Conservation (phyloP, 495 filamentous ascomycete species). For the Pseudotulostoma volvatum region DNA sequence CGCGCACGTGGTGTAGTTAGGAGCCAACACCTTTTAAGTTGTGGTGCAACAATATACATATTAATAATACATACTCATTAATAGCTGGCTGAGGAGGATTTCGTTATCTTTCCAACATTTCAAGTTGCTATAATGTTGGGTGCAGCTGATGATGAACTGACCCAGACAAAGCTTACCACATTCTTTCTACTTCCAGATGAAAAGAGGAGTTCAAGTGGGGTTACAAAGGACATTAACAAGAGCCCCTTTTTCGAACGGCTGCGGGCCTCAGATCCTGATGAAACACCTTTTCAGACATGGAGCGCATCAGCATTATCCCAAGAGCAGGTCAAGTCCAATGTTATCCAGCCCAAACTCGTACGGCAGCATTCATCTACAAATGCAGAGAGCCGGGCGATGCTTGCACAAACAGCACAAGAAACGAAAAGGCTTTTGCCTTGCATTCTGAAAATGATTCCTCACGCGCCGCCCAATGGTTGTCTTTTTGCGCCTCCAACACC, state of each 20-base stretch:
- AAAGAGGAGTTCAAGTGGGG: background rate
- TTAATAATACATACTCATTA: too few relatives aligned
- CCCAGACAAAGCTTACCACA: background rate
- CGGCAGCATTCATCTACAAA: background rate
- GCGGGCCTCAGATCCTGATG: too few relatives aligned
- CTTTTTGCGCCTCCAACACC: slow-evolving; percentile 6
- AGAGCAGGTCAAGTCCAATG: background rate
- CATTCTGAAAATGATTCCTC: slow-evolving; percentile 12
- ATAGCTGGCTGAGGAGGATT: too few relatives aligned
- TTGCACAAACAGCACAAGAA: slow-evolving; percentile 6
- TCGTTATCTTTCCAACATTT: background rate
- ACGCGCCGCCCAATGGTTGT: slow-evolving; percentile 11
- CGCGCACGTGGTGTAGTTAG: too few relatives aligned
- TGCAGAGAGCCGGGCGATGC: background rate
- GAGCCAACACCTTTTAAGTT: too few relatives aligned
- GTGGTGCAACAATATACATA: too few relatives aligned
- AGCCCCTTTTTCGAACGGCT: too few relatives aligned
- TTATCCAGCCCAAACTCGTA: background rate
- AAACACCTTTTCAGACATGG: too few relatives aligned
- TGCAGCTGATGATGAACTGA: background rate
- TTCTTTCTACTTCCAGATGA: background rate
- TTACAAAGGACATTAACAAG: too few relatives aligned
- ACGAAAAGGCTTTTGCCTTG: slow-evolving; percentile 8
- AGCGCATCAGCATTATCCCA: too few relatives aligned
- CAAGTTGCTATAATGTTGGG: background rate